Evolutionary conservation across 2,329 filamentous ascomycete species (phyloP).

Genomic region (Cercospora sp.): DNA sequence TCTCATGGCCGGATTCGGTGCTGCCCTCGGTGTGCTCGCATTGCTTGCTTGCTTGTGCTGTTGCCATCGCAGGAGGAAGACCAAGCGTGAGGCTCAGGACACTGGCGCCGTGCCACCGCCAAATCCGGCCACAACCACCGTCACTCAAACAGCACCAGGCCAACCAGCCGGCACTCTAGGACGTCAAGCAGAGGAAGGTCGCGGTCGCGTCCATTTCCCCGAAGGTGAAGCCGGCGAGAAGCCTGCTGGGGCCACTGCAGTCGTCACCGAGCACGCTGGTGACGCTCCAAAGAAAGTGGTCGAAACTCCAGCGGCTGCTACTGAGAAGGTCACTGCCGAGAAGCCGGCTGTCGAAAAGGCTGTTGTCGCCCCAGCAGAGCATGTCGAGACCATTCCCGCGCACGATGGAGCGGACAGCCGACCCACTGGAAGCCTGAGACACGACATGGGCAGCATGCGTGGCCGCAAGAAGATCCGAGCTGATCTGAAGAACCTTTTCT

Average conservation of each 20-base stretch:
- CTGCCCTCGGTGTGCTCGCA: background rate
- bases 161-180: slow-evolving; percentile 25
- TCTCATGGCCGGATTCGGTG: background rate
- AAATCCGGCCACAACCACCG: slow-evolving; percentile 8
- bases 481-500: slow-evolving; percentile 10
- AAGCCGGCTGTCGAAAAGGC: slow-evolving; percentile 11
- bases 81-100: background rate
- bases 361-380: slow-evolving; percentile 11
- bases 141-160: background rate
- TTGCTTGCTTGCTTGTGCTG: slow-evolving; percentile 11
- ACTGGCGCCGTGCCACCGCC: background rate
- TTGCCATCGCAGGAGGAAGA: slow-evolving; percentile 1
- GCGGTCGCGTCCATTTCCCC: slow-evolving; percentile 28
- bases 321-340: slow-evolving; percentile 6
- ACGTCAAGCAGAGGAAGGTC: slow-evolving; percentile 33
- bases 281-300: background rate
- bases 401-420: slow-evolving; percentile 25
- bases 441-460: slow-evolving; percentile 28
- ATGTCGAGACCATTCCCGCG: slow-evolving; percentile 24
- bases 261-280: background rate
- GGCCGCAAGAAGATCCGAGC: slow-evolving; percentile 22
- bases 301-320: background rate
- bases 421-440: slow-evolving; percentile 22
- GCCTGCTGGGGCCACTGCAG: background rate
- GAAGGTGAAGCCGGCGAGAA: slow-evolving; percentile 8